Evolutionary conservation across 2,329 filamentous ascomycete species (phyloP).

Genomic region (Exophiala dermatitidis): DNA sequence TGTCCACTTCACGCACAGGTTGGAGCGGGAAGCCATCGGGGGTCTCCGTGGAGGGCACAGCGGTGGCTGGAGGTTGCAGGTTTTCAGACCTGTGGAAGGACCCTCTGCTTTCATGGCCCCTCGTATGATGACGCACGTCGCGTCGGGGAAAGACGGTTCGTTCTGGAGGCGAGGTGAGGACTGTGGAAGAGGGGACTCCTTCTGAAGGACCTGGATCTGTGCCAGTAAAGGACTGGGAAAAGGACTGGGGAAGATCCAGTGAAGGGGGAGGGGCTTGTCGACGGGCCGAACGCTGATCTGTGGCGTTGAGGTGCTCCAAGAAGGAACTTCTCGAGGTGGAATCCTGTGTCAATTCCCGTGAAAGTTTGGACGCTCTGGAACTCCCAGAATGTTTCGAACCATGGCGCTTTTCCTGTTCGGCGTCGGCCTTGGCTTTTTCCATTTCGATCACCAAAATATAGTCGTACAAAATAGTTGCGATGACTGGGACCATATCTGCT

Average conservation of each 20-base stretch:
- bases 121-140: slow-evolving; percentile 41
- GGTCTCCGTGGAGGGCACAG: slow-evolving; percentile 60
- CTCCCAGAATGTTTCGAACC: slow-evolving; percentile 30
- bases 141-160: slow-evolving; percentile 57
- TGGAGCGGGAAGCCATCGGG: slow-evolving; percentile 66
- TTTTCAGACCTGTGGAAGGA: slow-evolving; percentile 47
- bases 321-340: slow-evolving; percentile 33
- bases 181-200: slow-evolving; percentile 54
- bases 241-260: slow-evolving; percentile 65
- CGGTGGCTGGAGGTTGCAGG: slow-evolving; percentile 61
- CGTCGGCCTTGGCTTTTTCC: slow-evolving; percentile 76
- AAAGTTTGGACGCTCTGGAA: slow-evolving; percentile 30
- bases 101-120: slow-evolving; percentile 37
- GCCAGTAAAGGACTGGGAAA: slow-evolving; percentile 37
- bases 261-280: slow-evolving; percentile 77
- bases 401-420: slow-evolving; percentile 53
- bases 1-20: slow-evolving; percentile 72
- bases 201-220: slow-evolving; percentile 50
- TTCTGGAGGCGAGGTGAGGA: slow-evolving; percentile 64
- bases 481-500: slow-evolving; percentile 97
- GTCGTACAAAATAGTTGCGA: slow-evolving; percentile 95
- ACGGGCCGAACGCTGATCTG: slow-evolving; percentile 54
- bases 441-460: slow-evolving; percentile 96
- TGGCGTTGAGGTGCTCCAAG: slow-evolving; percentile 48
- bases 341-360: slow-evolving; percentile 27